phyloP scores from a whole-genome alignment of 2,329 filamentous ascomycete genomes.

The Didymella keratinophila region DNA sequence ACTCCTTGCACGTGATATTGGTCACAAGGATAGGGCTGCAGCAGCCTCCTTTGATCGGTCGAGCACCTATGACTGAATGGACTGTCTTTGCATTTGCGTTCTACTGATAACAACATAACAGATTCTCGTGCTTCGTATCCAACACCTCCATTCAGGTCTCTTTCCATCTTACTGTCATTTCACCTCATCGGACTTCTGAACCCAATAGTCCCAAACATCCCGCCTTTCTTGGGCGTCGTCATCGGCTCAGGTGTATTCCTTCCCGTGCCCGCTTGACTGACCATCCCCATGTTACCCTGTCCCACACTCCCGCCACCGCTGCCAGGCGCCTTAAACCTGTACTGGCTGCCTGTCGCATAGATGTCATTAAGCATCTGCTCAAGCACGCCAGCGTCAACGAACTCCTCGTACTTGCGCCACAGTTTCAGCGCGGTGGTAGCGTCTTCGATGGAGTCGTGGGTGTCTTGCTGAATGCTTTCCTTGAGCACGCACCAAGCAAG shows the following conservation, averaged over 20 bases:
- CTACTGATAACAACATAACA: not conserved
- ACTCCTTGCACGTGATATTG: too few relatives aligned
- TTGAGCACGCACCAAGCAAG: constrained; percentile 86
- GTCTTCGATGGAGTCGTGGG: constrained; percentile 95
- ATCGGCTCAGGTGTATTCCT: constrained; percentile 65
- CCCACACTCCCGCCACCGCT: constrained; percentile 27
- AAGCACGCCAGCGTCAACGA: constrained; percentile 82
- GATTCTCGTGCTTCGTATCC: constrained; percentile 1
- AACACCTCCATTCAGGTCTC: not conserved
- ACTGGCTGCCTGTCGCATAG: constrained; percentile 70
- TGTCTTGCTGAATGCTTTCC: constrained; percentile 91
- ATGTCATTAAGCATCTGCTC: constrained; percentile 87
- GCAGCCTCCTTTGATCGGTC: too few relatives aligned
- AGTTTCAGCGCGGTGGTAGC: constrained; percentile 88
- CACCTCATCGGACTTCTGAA: constrained; percentile 47
- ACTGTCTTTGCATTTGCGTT: not conserved
- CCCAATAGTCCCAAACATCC: constrained; percentile 48
- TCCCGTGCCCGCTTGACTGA: constrained; percentile 35
- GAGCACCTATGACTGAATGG: not conserved
- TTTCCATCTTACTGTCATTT: not conserved
- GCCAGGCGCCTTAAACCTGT: constrained; percentile 52
- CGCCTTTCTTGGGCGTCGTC: constrained; percentile 59
- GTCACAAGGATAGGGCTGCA: too few relatives aligned
- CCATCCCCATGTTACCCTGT: constrained; percentile 20
- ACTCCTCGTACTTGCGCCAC: constrained; percentile 90